Base-by-base conservation (phyloP, 1,139 yeast genomes). In the Debaryomycetaceae sp. region DNA sequence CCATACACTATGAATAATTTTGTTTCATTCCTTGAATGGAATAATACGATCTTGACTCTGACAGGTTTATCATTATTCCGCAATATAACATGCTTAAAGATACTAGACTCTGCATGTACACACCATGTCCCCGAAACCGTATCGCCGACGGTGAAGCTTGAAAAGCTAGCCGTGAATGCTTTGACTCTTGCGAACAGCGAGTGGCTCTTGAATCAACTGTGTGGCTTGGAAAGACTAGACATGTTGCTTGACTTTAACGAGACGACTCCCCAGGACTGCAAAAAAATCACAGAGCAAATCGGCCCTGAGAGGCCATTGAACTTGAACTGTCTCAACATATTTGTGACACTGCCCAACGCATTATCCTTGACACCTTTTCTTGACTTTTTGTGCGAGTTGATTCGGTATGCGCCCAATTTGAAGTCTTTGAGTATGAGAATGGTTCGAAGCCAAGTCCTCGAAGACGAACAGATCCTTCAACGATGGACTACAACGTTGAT, bases 21-120 rank as follows among this genome's bases (percentile, higher is more conserved):
- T 31, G 44, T 52, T 5, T 37, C 39, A 1, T 43, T 44, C 29
- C 37, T 57, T 14, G 63, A 56, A 34, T 45, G 57, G 36, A 51
- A 45, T 26, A 52, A 47, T 25, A 36, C 35, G 38, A 4, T 47
- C 40, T 16, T 19, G 11, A 19, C 10, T 8, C 11, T 8, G 8
- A 11, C 8, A 19, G 22, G 22, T 19, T 11, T 11, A 19, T 8
- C 8, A 8, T 19, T 19, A 19, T 19, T 19, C 22, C 11, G 10
- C 11, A 47, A 14, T 37, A 38, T 13, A 16, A 54, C 5, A 30
- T 29, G 13, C 31, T 32, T 14, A 22, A 51, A 49, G 32, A 35
- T 56, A 4, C 35, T 57, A 13, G 43, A 22, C 14, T n/a, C n/a
- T n/a, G n/a, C n/a, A n/a, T n/a, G n/a, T n/a, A n/a, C n/a, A n/a